These are phyloP conservation scores for Hypoxylon sp. DNA, from an alignment of 2,329 filamentous ascomycete species.

Conservation along the genomic window DNA sequence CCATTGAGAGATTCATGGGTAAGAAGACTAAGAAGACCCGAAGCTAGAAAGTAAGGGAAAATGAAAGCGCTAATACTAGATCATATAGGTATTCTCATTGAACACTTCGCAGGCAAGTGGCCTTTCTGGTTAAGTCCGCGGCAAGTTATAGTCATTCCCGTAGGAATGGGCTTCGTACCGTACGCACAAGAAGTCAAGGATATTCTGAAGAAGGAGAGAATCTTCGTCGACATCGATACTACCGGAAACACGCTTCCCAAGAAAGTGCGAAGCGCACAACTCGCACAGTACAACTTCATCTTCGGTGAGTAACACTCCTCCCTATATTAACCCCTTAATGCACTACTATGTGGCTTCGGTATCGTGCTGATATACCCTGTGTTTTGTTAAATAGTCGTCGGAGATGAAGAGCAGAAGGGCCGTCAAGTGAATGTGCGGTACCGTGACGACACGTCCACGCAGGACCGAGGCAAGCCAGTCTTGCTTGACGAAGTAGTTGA, in stretches of 20 bases:
- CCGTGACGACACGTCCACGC: conserved; percentile 40
- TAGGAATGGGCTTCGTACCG: conserved; percentile 74
- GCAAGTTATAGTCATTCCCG: conserved; percentile 81
- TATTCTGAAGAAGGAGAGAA: conserved; percentile 71
- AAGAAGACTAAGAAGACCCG: conserved; percentile 7
- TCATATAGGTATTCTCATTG: conserved; percentile 69
- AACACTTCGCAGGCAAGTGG: conserved; percentile 89
- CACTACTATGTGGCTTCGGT: neutral
- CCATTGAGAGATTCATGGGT: conserved; percentile 67
- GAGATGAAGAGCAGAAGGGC: conserved; percentile 40
- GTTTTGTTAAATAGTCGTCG: conserved; percentile 33
- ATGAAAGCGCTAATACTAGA: conserved; percentile 2
- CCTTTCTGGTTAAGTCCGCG: conserved; percentile 89
- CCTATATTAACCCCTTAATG: no score
- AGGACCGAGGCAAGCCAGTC: conserved; percentile 38
- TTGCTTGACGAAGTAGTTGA: conserved; percentile 37
- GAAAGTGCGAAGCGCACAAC: conserved; percentile 85
- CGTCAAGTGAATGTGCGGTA: conserved; percentile 41
- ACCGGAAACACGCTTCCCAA: conserved; percentile 85
- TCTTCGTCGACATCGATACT: conserved; percentile 77
- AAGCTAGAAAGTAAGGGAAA: no score
- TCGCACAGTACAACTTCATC: conserved; percentile 85
- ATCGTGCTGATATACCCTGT: conserved; percentile 1
- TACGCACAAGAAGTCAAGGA: conserved; percentile 71
- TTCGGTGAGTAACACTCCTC: conserved; percentile 72